Evolutionary conservation across 2,329 filamentous ascomycete species (phyloP).

Genomic region (Calonectria leucothoes): DNA sequence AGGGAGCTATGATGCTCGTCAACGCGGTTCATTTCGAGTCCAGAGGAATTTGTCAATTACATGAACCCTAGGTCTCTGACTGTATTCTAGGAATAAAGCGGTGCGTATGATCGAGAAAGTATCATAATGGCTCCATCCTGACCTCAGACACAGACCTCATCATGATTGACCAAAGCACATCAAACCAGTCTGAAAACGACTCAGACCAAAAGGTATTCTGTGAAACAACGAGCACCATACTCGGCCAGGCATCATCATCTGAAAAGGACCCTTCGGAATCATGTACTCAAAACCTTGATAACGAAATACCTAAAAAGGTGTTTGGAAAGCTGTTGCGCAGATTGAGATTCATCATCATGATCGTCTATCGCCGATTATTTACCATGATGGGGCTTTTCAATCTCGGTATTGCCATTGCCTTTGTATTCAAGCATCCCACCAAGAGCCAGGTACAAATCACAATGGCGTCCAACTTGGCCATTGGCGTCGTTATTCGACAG

Average conservation of each 20-base stretch:
- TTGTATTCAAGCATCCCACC: conserved; percentile 50
- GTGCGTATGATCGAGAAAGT: background rate
- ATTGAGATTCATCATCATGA: conserved; percentile 57
- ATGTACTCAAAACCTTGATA: background rate
- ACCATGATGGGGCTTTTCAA: conserved; percentile 64
- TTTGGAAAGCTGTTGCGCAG: conserved; percentile 51
- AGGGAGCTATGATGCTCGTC: background rate
- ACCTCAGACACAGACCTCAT: no score
- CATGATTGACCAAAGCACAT: background rate
- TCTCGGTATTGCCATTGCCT: conserved; percentile 57
- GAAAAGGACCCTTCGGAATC: background rate
- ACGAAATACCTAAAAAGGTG: conserved; percentile 55
- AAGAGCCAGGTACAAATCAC: conserved; percentile 53
- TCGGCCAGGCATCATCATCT: background rate
- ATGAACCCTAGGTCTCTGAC: background rate
- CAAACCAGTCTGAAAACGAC: background rate
- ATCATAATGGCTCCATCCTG: background rate
- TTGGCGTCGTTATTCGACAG: conserved; percentile 63
- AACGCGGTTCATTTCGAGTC: background rate
- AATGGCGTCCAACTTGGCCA: conserved; percentile 61
- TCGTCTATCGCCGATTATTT: conserved; percentile 68
- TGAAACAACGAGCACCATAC: background rate
- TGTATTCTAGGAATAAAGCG: background rate
- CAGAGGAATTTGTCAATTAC: background rate
- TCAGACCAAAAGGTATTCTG: background rate